Evolutionary conservation across 106 monocot genomes (phyloP), one percentile per base, ranked within the genome.

Genomic region (Allium cepa): DNA sequence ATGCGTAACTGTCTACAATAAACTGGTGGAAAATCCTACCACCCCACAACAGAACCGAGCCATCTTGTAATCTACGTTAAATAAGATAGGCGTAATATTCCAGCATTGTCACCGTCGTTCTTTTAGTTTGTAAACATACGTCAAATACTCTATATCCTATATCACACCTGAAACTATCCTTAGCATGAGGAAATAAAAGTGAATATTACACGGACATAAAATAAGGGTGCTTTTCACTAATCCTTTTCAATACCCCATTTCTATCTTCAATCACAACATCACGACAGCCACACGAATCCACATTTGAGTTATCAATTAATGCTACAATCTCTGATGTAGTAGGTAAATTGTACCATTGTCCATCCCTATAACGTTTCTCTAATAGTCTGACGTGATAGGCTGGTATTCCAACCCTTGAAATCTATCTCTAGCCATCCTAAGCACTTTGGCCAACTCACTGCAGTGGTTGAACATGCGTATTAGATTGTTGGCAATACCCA

Each of bases 201-300:
- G 36, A 4, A 36, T 36, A 73, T 36, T 73, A 17, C 53, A 73
- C 13, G 27, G 67, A 13, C 73, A 74, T 74, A 63, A 47, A 74
- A 46, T 7, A 17, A 47, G 69, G 74, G 26, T 79, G 79, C 36
- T 3, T 28, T 0, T 17, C 66, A 17, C 11, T 50, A 14, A 79
- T 79, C 26, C 73, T 27, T 50, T 62, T 14, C 15, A 69, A 28
- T 6, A 18, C 18, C 14, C 4, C 46, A 1, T 11, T 73, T 36
- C 50, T 50, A 17, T 69, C 13, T 14, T 73, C 66, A 17, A 74
- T 7, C 47, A 79, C 48, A 50, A 74, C 69, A 49, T 79, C 79
- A 17, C 74, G 27, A 48, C 10, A 8, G 1, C 4, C 16, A 27
- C 11, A 16, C 7, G 15, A 9, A 9, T 72, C 17, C 7, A n/a